Percentiles rank a stretch among this genome's conserved stretches.
Conservation (phyloP, 805 yeast genomes). For the Teunomyces atbi region DNA sequence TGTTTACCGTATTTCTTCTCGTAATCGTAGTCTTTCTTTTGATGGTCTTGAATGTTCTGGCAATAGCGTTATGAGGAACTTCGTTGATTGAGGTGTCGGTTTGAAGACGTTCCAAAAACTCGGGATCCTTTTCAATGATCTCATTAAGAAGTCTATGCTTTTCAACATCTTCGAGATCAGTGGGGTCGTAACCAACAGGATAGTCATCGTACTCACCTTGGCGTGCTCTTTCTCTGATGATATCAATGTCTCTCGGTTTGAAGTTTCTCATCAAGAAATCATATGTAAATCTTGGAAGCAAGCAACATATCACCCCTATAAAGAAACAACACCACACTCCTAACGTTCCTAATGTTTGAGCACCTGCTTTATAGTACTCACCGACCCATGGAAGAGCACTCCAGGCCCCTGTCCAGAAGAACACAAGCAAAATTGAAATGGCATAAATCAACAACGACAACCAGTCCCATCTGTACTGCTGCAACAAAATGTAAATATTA, state of each 20-base stretch:
- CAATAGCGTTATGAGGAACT: conserved; percentile 13
- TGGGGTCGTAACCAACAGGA: conserved; percentile 72
- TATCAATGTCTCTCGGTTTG: conserved; percentile 67
- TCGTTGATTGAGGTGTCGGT: conserved; percentile 14
- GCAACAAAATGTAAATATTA: conserved; percentile 62
- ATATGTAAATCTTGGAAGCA: conserved; percentile 64
- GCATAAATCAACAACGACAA: conserved; percentile 53
- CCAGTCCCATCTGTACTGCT: conserved; percentile 84
- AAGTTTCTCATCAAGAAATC: conserved; percentile 54
- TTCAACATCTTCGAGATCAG: conserved; percentile 57
- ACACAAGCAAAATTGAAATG: conserved; percentile 58
- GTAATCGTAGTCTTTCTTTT: conserved; percentile 30
- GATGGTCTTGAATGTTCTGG: conserved; percentile 34
- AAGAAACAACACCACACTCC: conserved; percentile 67
- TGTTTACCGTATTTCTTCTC: conserved; percentile 18
- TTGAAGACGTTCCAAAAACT: conserved; percentile 33
- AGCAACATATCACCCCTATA: conserved; percentile 61
- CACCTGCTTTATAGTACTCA: conserved; percentile 68
- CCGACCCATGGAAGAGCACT: conserved; percentile 49
- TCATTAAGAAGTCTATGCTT: conserved; percentile 32
- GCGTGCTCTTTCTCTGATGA: conserved; percentile 66
- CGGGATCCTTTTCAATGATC: conserved; percentile 34
- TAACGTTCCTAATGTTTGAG: conserved; percentile 58
- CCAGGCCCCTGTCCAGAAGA: conserved; percentile 83
- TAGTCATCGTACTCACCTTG: conserved; percentile 67